Evolutionary conservation across 257 asterid genomes (phyloP), one percentile per base, ranked within the genome.

Genomic region (Ocimum tenuiflorum): DNA sequence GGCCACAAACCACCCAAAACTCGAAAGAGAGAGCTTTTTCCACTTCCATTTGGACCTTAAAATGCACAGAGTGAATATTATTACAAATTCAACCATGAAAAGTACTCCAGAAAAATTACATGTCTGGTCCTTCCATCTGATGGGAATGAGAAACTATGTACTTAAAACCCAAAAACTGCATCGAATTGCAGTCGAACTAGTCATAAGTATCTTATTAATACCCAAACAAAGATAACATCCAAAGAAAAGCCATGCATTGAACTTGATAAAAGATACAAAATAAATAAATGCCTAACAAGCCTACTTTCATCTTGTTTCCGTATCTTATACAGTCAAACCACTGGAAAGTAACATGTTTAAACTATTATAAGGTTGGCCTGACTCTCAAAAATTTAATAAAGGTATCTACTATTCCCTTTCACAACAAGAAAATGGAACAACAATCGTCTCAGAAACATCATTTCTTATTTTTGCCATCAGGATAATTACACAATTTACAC

Each of bases 1-100:
- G 97, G 99, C 99, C 99, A 94, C 72, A 94, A 96, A 56, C 99
- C 99, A 50, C 99, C 99, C 78, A 94, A 71, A 65, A 94, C 99
- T 69, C 99, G 89, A 77, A 94, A 94, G 63, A 94, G 97, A 35
- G 99, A 94, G 78, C 97, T 94, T 86, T 94, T 94, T 65, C 99
- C 99, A 76, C 99, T 94, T 76, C 99, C 99, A 74, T 94, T 94
- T 65, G 97, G 99, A 80, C 99, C 99, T 94, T 73, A 68, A 27
- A 57, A 75, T 63, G 57, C 62, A 78, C 70, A 9, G 55, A 68
- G 20, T 3, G 55, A 17, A 48, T 27, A 56, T 51, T 35, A 62
- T 74, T 39, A 71, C n/a, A 69, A 41, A 42, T 55, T 55, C 14
- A 63, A 18, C 49, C 35, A 45, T 13, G 46, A 35, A 35, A 24